Percentiles rank a stretch among this genome's conserved stretches.
Evolutionary conservation across 495 filamentous ascomycete species (phyloP).

Genomic region (Haplographium delicatum): DNA sequence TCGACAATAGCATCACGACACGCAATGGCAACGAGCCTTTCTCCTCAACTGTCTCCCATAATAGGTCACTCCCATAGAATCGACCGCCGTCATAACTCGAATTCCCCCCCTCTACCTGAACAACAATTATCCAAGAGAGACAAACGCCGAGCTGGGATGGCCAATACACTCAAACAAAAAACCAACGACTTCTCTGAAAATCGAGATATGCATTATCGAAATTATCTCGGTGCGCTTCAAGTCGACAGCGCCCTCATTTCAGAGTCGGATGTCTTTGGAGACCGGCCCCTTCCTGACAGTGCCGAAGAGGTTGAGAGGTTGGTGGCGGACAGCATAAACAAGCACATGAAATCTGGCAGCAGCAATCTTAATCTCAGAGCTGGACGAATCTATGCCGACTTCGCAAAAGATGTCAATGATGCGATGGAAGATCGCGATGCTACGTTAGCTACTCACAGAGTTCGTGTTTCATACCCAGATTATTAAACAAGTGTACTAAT

Average conservation of each 20-base stretch:
- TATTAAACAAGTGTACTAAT: conserved; percentile 10
- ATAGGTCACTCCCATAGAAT: conserved; percentile 12
- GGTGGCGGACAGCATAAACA: conserved; percentile 38
- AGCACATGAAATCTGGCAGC: conserved; percentile 40
- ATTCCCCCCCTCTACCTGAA: conserved; percentile 21
- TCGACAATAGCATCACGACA: too few species aligned
- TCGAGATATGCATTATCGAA: conserved; percentile 77
- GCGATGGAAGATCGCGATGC: conserved; percentile 78
- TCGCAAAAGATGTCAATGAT: conserved; percentile 79
- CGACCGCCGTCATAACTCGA: conserved; percentile 18
- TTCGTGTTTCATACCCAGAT: conserved; percentile 40
- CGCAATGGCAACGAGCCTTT: conserved; percentile 23
- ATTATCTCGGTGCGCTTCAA: conserved; percentile 83
- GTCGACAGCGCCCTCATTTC: conserved; percentile 84
- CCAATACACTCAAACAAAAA: conserved; percentile 68
- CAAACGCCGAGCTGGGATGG: conserved; percentile 73
- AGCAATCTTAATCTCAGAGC: conserved; percentile 53
- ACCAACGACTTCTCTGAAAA: conserved; percentile 71
- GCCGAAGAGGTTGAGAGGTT: conserved; percentile 60
- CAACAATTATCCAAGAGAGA: conserved; percentile 75
- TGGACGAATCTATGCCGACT: conserved; percentile 75
- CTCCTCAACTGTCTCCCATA: conserved; percentile 17
- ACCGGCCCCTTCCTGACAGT: conserved; percentile 65
- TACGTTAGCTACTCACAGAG: conserved; percentile 67
- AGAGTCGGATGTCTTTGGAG: conserved; percentile 70